Conservation (phyloP, 768 basidiomycete species). For the Fomitopsis serialis region DNA sequence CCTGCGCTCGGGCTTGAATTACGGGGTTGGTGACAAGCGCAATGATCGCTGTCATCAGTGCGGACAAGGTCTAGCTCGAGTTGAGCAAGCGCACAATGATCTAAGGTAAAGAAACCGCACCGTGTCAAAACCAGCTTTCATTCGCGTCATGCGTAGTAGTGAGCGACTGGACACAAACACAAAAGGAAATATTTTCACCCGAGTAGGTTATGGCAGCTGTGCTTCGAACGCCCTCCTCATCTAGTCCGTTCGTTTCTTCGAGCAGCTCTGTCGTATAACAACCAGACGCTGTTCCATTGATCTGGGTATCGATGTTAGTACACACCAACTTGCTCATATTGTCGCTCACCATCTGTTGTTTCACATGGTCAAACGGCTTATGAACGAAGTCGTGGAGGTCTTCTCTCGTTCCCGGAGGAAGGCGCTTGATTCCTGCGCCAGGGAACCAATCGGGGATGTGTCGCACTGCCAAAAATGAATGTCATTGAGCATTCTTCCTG, state of each 20-base stretch:
- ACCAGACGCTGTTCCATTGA: no score
- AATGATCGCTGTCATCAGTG: not conserved
- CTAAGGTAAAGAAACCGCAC: not conserved
- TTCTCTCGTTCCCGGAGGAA: not conserved
- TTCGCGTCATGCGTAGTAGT: not conserved
- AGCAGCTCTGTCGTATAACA: no score
- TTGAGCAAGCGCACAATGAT: no score
- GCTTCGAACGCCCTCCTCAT: not conserved
- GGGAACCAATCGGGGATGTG: not conserved
- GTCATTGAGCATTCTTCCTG: not conserved
- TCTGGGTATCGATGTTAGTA: no score
- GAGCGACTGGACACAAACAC: no score
- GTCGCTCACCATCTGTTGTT: not conserved
- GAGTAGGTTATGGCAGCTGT: not conserved
- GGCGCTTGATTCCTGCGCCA: not conserved
- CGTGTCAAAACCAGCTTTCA: not conserved
- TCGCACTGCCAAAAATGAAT: not conserved
- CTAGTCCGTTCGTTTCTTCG: no score
- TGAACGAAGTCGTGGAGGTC: not conserved
- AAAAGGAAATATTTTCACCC: no score
- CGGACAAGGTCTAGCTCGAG: not conserved
- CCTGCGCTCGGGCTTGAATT: not conserved
- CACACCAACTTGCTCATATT: no score
- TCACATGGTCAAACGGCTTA: not conserved
- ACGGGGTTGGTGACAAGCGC: not conserved